Base-by-base conservation (phyloP, 139 green algal species). In the Ostreobium quekettii region DNA sequence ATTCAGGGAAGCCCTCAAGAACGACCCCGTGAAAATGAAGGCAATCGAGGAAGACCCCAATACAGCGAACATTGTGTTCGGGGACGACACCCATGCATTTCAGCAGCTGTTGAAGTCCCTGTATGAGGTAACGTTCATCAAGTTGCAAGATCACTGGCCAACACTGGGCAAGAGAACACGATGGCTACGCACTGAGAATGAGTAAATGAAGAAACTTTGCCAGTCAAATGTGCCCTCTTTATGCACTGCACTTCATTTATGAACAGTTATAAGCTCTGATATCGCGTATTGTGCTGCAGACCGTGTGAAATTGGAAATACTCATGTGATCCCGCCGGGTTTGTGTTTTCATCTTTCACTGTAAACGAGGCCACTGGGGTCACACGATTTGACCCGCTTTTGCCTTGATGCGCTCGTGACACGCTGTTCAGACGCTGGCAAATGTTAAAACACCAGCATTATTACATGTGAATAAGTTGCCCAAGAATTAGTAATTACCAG, bases 21-120 rank as follows among this genome's bases (percentile, higher is more conserved):
- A 46, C 0, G 87, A 93, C 56, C 57, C 74, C 0, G 74, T 64
- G 1, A 83, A 82, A 36, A 67, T 88, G 73, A 67, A 74, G 30
- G 64, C 68, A 15, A 58, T 89, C 4, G 73, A 83, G 30, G 60
- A 78, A 32, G 85, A 91, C 31, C 82, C 82, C 0, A 64, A 91
- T 37, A 73, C 85, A 3, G 35, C 63, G 8, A 48, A 68, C 1
- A 70, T 88, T 3, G 61, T 91, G 33, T 56, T 86, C 3, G 85
- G 85, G 26, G 78, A 90, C 8, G 81, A 90, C 49, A 69, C 82
- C 3, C 31, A 76, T 28, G 83, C 83, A 19, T 82, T 92, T 42
- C 85, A 92, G 47, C 72, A 84, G 33, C 73, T 92, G 8, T 71
- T 92, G n/a, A 90, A 81, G 47, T 65, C 72, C 15, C 70, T 81